phyloP scores from a whole-genome alignment of 179 eudicot genomes.

The Silene vulgaris region DNA sequence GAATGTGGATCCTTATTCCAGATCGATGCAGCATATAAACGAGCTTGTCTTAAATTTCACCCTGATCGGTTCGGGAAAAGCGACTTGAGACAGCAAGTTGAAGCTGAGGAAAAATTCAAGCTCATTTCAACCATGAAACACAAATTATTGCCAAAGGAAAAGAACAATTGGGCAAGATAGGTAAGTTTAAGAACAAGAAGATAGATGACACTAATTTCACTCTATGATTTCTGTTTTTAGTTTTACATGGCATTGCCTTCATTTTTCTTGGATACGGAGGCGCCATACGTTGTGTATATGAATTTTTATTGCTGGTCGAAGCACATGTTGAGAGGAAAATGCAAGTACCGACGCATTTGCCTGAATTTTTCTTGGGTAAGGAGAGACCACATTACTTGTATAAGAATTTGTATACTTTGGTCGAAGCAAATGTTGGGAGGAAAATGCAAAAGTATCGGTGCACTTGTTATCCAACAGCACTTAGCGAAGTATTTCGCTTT shows the following conservation, averaged over 20 bases:
- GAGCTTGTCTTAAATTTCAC: slow-evolving; percentile 73
- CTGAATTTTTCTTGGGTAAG: no score
- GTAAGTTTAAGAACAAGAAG: background rate
- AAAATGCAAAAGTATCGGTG: no score
- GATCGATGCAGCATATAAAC: slow-evolving; percentile 79
- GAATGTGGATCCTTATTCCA: slow-evolving; percentile 24
- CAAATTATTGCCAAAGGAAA: slow-evolving; percentile 31
- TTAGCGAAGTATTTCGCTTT: no score
- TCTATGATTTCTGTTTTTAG: background rate
- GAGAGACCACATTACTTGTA: no score
- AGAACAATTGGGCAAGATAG: background rate
- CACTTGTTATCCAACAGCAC: no score
- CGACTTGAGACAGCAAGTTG: slow-evolving; percentile 75
- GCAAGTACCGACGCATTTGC: no score
- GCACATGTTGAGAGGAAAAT: background rate
- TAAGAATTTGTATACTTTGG: no score
- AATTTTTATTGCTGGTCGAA: background rate
- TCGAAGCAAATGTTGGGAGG: no score
- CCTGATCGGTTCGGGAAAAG: slow-evolving; percentile 71
- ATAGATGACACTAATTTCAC: background rate
- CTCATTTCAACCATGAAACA: slow-evolving; percentile 86
- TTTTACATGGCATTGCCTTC: background rate
- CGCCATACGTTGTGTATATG: background rate
- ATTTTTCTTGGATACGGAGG: background rate
- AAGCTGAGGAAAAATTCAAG: slow-evolving; percentile 95